Conservation (phyloP, 1,139 yeast species). For the Blastobotrys apis region DNA sequence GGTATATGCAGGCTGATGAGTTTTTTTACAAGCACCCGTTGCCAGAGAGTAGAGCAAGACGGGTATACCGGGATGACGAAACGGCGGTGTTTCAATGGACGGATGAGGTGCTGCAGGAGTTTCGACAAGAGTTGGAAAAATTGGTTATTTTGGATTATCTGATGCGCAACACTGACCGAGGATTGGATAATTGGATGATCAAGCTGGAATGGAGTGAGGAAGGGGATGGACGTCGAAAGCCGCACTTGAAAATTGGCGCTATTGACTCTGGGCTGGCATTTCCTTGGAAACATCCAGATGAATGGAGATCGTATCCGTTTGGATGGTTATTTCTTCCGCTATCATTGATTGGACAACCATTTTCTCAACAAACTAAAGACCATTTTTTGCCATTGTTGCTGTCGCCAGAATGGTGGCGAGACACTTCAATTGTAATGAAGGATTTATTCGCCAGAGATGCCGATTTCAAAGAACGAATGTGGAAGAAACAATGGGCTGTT, state of each 20-base stretch:
- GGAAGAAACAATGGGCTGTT: conserved; percentile 65
- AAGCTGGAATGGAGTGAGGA: conserved; percentile 46
- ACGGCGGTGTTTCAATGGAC: conserved; percentile 51
- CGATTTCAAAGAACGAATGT: conserved; percentile 63
- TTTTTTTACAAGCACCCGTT: conserved; percentile 56
- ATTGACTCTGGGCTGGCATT: conserved; percentile 73
- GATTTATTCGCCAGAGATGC: conserved; percentile 51
- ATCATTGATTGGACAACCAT: conserved; percentile 63
- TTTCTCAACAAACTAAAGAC: conserved; percentile 50
- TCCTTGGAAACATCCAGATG: conserved; percentile 84
- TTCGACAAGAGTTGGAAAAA: conserved; percentile 62
- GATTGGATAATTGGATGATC: conserved; percentile 77
- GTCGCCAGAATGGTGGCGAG: conserved; percentile 69
- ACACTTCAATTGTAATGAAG: conserved; percentile 46
- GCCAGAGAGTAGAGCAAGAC: conserved; percentile 38
- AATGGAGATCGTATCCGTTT: conserved; percentile 75
- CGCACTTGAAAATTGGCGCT: conserved; percentile 59
- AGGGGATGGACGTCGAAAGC: conserved; percentile 27
- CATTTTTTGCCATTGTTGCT: conserved; percentile 60
- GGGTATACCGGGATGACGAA: conserved; percentile 12
- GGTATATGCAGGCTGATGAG: conserved; percentile 57
- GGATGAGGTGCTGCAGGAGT: conserved; percentile 45
- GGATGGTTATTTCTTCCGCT: conserved; percentile 74
- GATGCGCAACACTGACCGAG: conserved; percentile 73
- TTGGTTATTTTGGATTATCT: conserved; percentile 67